phyloP scores from a whole-genome alignment of 2,329 filamentous ascomycete genomes.

The Venturiaceae sp. region DNA sequence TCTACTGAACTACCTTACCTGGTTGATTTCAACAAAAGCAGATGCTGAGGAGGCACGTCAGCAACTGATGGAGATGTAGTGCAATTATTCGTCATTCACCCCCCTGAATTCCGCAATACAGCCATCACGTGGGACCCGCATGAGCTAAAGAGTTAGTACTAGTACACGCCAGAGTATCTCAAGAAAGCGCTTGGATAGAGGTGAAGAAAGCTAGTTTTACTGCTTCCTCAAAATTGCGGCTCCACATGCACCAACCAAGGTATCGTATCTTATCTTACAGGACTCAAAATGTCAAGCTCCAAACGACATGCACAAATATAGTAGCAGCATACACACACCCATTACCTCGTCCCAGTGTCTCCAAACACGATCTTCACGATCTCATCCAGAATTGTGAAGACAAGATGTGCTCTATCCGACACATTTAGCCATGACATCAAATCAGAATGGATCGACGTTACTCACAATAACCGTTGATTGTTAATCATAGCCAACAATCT shows the following conservation, averaged over 20 bases:
- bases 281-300: not conserved
- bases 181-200: not conserved
- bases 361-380: slow-evolving; percentile 34
- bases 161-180: not conserved
- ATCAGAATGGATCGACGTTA: slow-evolving; percentile 15
- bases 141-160: not conserved
- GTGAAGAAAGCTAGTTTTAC: not conserved
- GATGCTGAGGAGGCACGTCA: not conserved
- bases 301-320: not conserved
- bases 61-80: not conserved
- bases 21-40: not conserved
- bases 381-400: slow-evolving; percentile 41
- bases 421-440: slow-evolving; percentile 14
- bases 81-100: not conserved
- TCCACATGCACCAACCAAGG: not conserved
- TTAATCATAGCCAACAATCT: slow-evolving; percentile 87
- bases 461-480: slow-evolving; percentile 80
- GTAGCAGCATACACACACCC: not conserved
- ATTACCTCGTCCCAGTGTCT: slow-evolving; percentile 4
- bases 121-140: not conserved
- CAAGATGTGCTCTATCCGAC: slow-evolving; percentile 32
- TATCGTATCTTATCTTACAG: not conserved
- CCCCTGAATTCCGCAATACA: not conserved
- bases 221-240: not conserved
- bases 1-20: not conserved